phyloP scores from a whole-genome alignment of 129 eudicot genomes.

The Artemisia argyi region DNA sequence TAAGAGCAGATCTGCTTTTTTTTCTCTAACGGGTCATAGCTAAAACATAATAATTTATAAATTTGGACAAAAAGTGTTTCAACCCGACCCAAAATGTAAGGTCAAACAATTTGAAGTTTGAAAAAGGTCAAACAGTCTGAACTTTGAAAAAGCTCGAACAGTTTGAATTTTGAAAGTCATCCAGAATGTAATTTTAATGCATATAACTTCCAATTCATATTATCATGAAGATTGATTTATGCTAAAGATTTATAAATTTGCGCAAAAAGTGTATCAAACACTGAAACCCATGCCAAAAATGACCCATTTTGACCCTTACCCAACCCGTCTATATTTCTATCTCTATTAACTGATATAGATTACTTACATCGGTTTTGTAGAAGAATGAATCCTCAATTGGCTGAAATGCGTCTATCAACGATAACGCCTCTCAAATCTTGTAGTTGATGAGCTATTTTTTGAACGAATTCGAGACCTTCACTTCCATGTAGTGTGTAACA shows the following conservation, averaged over 20 bases:
- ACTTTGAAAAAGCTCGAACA: background rate
- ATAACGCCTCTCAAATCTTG: conserved; percentile 59
- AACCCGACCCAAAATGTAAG: background rate
- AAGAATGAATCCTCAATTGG: conserved; percentile 26
- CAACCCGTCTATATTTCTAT: background rate
- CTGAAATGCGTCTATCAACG: conserved; percentile 34
- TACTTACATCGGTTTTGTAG: conserved; percentile 21
- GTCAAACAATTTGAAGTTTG: too few relatives aligned
- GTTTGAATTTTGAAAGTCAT: background rate
- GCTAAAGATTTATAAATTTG: background rate
- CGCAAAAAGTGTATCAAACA: background rate
- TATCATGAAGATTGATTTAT: background rate
- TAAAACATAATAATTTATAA: background rate
- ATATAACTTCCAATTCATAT: background rate
- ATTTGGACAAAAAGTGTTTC: background rate
- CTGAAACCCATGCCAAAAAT: background rate
- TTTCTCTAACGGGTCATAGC: too few relatives aligned
- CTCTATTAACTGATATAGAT: background rate
- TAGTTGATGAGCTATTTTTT: conserved; percentile 57
- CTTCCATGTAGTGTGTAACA: conserved; percentile 47
- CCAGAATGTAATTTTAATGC: background rate
- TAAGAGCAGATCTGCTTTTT: too few relatives aligned
- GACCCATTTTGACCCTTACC: background rate
- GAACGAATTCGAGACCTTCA: conserved; percentile 52
- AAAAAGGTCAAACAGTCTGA: background rate